Base-by-base conservation (phyloP, 805 yeast genomes). In the Ogataea kodamae region DNA sequence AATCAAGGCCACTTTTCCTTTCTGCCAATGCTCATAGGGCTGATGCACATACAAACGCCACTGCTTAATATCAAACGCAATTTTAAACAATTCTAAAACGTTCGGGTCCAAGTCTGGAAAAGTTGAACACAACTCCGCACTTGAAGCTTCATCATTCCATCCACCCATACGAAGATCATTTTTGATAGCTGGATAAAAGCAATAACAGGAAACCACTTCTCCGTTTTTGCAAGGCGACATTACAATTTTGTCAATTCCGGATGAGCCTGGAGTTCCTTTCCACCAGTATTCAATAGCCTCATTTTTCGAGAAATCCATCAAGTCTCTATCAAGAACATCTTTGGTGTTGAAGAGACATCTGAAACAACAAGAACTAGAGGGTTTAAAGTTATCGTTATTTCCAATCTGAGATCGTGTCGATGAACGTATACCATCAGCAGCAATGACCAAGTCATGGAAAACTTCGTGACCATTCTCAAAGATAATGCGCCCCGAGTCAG, bases 341-440 rank as follows among this genome's bases (percentile, higher is more conserved):
- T 40, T 30, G 2, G 55, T 52, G 26, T 50, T 47, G 30, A 50
- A 43, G 30, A 52, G 40, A 13, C 51, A 50, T 31, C 57, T 45
- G 30, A 43, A 49, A 25, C 55, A 50, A 28, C 54, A 50, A 7
- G 54, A 50, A n/a, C 46, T 33, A 7, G 52, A 45, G 18, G 40
- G 28, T 7, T 35, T 21, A 29, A 46, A 45, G 21, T 44, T 25
- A 7, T 54, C 47, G 10, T 21, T 28, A 22, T 49, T 37, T 2
- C 57, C 57, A 25, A 50, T 33, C 26, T 44, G 45, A n/a, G 44
- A 48, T 29, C 52, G 42, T 2, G 50, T 45, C 10, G 36, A 28
- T 5, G 57, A 46, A 28, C 61, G 33, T 19, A 56, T 55, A 15
- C 62, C 62, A 31, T 57, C 62, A 11, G 61, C 59, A 19, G 57